Conservation (phyloP, 768 basidiomycete genomes). For the Amanita inopinata region DNA sequence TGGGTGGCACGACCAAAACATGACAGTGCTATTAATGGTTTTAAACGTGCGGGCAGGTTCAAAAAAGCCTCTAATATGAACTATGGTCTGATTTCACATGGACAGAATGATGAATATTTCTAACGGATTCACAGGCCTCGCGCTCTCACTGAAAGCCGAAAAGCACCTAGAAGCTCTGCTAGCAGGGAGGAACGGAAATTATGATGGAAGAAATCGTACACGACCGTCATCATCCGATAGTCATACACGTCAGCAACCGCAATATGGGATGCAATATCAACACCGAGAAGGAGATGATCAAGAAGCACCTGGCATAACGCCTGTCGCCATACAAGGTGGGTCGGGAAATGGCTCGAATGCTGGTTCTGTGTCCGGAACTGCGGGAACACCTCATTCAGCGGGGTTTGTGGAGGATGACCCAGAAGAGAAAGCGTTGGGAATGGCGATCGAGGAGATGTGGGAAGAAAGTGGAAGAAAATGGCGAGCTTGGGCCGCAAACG, state of each 20-base stretch:
- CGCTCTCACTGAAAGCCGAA: conserved; percentile 53
- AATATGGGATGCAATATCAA: conserved; percentile 59
- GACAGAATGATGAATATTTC: background rate
- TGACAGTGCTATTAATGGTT: conserved; percentile 40
- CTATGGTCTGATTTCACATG: conserved; percentile 29
- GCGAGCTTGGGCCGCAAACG: conserved; percentile 71
- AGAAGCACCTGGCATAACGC: conserved; percentile 14
- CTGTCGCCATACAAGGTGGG: background rate
- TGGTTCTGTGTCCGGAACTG: background rate
- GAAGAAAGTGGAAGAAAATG: conserved; percentile 41
- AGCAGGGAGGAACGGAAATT: conserved; percentile 8
- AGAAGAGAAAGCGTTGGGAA: conserved; percentile 61
- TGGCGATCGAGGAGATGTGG: conserved; percentile 67
- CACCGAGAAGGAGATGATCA: conserved; percentile 54
- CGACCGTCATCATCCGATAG: conserved; percentile 1
- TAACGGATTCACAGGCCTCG: conserved; percentile 26
- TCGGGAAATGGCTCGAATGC: conserved; percentile 3
- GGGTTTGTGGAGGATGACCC: conserved; percentile 32
- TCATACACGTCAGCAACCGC: conserved; percentile 14
- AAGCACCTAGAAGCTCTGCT: conserved; percentile 39
- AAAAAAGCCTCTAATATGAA: conserved; percentile 96
- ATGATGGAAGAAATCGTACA: background rate
- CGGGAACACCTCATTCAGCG: conserved; percentile 3
- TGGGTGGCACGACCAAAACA: conserved; percentile 76
- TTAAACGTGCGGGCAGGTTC: conserved; percentile 72